Conservation (phyloP, 2,329 filamentous ascomycete genomes). For the Trichoderma breve region DNA sequence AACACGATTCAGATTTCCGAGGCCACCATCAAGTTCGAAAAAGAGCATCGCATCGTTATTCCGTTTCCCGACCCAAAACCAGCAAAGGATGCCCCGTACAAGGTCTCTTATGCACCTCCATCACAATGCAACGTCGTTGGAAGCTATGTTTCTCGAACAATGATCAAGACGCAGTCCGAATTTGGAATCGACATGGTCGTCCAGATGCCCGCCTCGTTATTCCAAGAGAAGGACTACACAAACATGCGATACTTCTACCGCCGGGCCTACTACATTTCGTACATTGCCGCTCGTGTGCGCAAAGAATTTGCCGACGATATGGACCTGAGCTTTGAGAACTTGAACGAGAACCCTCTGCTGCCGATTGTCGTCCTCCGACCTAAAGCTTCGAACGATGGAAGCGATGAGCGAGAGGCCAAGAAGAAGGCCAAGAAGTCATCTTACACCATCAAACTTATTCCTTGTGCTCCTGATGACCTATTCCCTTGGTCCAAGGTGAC, state of each 20-base stretch:
- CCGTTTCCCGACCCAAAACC: slow-evolving; percentile 85
- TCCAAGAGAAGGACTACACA: slow-evolving; percentile 92
- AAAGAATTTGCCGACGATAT: slow-evolving; percentile 53
- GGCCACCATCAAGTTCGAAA: slow-evolving; percentile 65
- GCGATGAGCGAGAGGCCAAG: slow-evolving; percentile 25
- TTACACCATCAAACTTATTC: slow-evolving; percentile 72
- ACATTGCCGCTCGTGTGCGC: slow-evolving; percentile 69
- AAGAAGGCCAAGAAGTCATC: slow-evolving; percentile 36
- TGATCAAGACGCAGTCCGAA: slow-evolving; percentile 59
- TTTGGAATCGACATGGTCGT: slow-evolving; percentile 78
- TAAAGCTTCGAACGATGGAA: slow-evolving; percentile 25
- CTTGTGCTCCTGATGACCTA: slow-evolving; percentile 64
- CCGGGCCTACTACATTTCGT: slow-evolving; percentile 85
- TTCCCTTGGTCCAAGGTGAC: slow-evolving; percentile 72
- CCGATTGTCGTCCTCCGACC: slow-evolving; percentile 59
- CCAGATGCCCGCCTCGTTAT: slow-evolving; percentile 74
- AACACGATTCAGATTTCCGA: slow-evolving; percentile 56
- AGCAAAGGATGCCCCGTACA: slow-evolving; percentile 73
- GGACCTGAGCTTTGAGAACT: slow-evolving; percentile 60
- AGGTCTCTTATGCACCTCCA: slow-evolving; percentile 74
- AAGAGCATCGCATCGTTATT: slow-evolving; percentile 65
- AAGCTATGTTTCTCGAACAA: slow-evolving; percentile 76
- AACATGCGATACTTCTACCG: slow-evolving; percentile 95
- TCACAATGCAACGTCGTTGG: slow-evolving; percentile 81
- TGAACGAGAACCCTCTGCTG: slow-evolving; percentile 73